These are phyloP conservation scores for Penicillium hordei DNA, from an alignment of 2,329 filamentous ascomycete genomes.

Conservation along the genomic window DNA sequence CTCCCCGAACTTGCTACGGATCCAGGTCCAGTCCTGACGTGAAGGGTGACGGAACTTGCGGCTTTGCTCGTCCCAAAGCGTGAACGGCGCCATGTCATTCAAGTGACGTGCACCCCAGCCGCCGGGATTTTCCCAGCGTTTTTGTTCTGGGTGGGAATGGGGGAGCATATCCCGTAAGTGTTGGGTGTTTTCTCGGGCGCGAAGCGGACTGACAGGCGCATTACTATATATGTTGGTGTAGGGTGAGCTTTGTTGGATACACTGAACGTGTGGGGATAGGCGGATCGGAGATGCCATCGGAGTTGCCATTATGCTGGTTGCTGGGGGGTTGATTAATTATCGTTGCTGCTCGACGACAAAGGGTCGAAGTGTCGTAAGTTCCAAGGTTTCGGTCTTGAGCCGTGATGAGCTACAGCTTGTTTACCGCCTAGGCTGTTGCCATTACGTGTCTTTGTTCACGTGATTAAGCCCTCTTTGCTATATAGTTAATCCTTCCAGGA, in stretches of 20 bases:
- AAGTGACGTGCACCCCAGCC: slow-evolving; percentile 14
- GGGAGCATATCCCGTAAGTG: background rate
- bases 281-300: no score
- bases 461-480: no score
- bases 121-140: slow-evolving; percentile 9
- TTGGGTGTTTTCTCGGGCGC: no score
- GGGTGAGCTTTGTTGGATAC: slow-evolving; percentile 2
- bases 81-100: slow-evolving; percentile 13
- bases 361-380: no score
- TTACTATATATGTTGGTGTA: slow-evolving; percentile 2
- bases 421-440: no score
- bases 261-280: background rate
- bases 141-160: slow-evolving; percentile 9
- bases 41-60: slow-evolving; percentile 8
- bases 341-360: no score
- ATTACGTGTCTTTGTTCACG: no score
- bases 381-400: no score
- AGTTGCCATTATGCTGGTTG: no score
- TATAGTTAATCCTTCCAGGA: no score
- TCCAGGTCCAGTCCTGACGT: slow-evolving; percentile 4
- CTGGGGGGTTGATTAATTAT: no score
- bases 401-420: no score
- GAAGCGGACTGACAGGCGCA: background rate
- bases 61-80: slow-evolving; percentile 9
- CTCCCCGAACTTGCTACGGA: slow-evolving; percentile 4